Evolutionary conservation across 2,329 filamentous ascomycete genomes (phyloP).

Genomic region (Monosporascus sp.): DNA sequence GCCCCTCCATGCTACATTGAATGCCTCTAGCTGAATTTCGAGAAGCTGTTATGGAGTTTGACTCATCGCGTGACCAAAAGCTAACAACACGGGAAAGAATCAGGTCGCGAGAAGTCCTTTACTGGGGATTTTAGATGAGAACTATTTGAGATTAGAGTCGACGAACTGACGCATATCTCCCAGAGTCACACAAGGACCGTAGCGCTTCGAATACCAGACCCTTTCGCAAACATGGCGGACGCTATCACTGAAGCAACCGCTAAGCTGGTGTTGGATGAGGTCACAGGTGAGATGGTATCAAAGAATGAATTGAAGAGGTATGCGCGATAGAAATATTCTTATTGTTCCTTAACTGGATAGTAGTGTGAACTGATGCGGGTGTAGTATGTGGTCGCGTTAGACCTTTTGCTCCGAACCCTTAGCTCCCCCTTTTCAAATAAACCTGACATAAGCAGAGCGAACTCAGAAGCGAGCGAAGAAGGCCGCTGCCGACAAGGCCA

Average conservation of each 20-base stretch:
- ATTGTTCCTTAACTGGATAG: too few species aligned
- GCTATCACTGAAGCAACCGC: slow-evolving; percentile 39
- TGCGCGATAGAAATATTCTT: too few species aligned
- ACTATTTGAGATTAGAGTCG: neutral
- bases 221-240: slow-evolving; percentile 30
- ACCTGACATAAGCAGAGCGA: slow-evolving; percentile 31
- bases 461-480: slow-evolving; percentile 54
- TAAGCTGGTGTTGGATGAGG: slow-evolving; percentile 57
- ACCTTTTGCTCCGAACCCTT: too few species aligned
- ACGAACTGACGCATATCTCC: too few species aligned
- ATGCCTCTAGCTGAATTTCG: neutral
- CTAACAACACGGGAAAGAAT: too few species aligned
- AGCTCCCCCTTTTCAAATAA: neutral
- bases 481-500: slow-evolving; percentile 46
- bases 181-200: neutral
- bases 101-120: neutral
- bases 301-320: slow-evolving; percentile 55
- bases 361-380: too few species aligned
- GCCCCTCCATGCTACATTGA: neutral
- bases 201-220: neutral
- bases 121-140: neutral
- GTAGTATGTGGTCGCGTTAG: too few species aligned
- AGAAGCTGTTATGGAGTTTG: neutral
- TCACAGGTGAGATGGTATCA: slow-evolving; percentile 61
- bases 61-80: neutral